Evolutionary conservation across 208 protist genomes (phyloP).

Genomic region (Leishmania tarentolae): DNA sequence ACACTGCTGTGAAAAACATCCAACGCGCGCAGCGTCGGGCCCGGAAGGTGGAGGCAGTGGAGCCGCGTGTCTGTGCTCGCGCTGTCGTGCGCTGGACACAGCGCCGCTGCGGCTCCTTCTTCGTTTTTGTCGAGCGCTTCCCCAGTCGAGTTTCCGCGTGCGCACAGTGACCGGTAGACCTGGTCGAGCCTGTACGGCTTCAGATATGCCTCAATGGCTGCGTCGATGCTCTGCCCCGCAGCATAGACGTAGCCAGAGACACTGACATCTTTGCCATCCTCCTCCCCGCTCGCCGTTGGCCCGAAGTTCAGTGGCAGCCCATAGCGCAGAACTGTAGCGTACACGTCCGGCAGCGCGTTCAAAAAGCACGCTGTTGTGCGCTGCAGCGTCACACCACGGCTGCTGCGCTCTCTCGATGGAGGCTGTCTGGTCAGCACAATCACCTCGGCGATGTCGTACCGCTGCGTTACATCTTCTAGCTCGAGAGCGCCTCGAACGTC

Average conservation of each 20-base stretch:
- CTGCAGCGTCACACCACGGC: neutral
- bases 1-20: slow-evolving; percentile 82
- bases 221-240: slow-evolving; percentile 37
- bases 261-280: slow-evolving; percentile 67
- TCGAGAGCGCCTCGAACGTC: slow-evolving; percentile 40
- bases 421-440: slow-evolving; percentile 37
- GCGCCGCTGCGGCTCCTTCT: neutral
- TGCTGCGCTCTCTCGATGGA: neutral
- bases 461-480: slow-evolving; percentile 72
- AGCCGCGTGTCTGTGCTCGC: neutral
- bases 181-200: slow-evolving; percentile 54
- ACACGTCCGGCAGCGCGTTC: slow-evolving; percentile 40
- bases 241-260: slow-evolving; percentile 30
- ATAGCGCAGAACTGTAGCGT: slow-evolving; percentile 42
- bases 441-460: slow-evolving; percentile 79
- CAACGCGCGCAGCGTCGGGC: slow-evolving; percentile 73
- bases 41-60: slow-evolving; percentile 41
- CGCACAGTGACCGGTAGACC: slow-evolving; percentile 55
- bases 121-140: neutral
- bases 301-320: slow-evolving; percentile 71
- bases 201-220: slow-evolving; percentile 51
- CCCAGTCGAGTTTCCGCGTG: neutral
- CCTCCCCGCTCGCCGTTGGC: slow-evolving; percentile 70
- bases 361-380: slow-evolving; percentile 16
- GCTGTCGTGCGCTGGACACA: neutral